These are phyloP conservation scores for Xerocomellus intermedius DNA, from an alignment of 768 basidiomycete species.

Conservation along the genomic window DNA sequence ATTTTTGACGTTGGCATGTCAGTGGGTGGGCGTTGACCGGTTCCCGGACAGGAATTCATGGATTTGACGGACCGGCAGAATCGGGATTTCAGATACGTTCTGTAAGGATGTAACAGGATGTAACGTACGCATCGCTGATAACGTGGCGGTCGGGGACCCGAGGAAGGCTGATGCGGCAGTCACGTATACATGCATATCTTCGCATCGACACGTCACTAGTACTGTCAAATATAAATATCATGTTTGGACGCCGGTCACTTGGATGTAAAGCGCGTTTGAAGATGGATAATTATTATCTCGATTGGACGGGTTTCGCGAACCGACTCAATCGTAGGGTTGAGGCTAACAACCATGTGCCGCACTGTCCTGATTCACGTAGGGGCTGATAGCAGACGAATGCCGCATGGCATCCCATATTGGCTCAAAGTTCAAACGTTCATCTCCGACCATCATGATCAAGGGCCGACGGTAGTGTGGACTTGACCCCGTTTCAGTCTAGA, in stretches of 20 bases:
- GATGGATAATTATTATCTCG: not conserved
- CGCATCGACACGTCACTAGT: not conserved
- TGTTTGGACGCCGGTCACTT: not conserved
- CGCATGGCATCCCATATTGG: too few species aligned
- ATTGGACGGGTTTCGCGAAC: not conserved
- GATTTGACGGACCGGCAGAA: slow-evolving; percentile 75
- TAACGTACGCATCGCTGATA: not conserved
- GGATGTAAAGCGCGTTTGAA: not conserved
- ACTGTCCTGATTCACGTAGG: too few species aligned
- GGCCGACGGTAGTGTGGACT: not conserved
- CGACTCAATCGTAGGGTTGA: too few species aligned
- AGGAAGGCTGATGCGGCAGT: not conserved
- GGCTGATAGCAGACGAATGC: not conserved
- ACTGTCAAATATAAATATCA: too few species aligned
- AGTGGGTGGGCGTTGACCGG: not conserved
- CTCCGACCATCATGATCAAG: not conserved
- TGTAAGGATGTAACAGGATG: slow-evolving; percentile 34
- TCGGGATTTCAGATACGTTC: slow-evolving; percentile 69
- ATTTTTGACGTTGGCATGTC: not conserved
- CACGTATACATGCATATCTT: not conserved
- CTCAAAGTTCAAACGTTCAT: not conserved
- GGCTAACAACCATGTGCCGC: too few species aligned
- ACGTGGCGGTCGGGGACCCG: not conserved
- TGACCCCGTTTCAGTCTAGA: not conserved
- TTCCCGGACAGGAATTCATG: slow-evolving; percentile 52